Base-by-base conservation (phyloP, 2,329 filamentous ascomycete genomes). In the Aspergillus ochraceus region DNA sequence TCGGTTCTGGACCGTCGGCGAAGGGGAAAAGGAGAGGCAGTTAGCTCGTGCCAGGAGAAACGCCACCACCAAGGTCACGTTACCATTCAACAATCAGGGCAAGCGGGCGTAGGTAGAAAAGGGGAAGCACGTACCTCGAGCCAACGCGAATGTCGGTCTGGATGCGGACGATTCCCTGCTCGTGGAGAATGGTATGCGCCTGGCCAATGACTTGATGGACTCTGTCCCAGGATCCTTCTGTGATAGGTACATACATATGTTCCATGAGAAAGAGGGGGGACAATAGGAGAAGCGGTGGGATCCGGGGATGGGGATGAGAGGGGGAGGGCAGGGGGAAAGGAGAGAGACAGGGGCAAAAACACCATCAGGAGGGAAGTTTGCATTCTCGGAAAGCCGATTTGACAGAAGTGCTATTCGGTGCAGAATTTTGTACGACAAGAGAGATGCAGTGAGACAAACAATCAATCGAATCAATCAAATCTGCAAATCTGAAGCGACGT, bases 61-160 rank as follows among this genome's bases (percentile, higher is more conserved):
- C 24, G 17, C 12, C 22, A 19, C 24, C 26, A 54, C 52, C 20
- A 32, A 4, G n/a, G 24, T 46, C 32, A 24, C 20, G 10, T 32
- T 12, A 12, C 5, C 24, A 24, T 24, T 24, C 5, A 24, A 24
- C 4, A 24, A 5, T n/a, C n/a, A n/a, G n/a, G n/a, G n/a, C n/a
- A n/a, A n/a, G n/a, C n/a, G n/a, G n/a, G n/a, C n/a, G 24, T 30
- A 19, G 42, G 12, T 51, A 45, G 14, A 49, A 46, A 58, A 54
- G 49, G 49, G 36, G 51, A 51, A 46, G 30, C 12, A 78, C 82
- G 71, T 67, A 89, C 89, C 89, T 87, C 29, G 90, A 90, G 1
- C 94, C 94, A 49, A 92, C 88, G 12, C 94, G 83, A 79, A 98
- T 93, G 72, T 94, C 92, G 29, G 88, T 90, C 81, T 98, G 94